Conservation (phyloP, 805 yeast species). For the Lipomyces starkeyi region DNA sequence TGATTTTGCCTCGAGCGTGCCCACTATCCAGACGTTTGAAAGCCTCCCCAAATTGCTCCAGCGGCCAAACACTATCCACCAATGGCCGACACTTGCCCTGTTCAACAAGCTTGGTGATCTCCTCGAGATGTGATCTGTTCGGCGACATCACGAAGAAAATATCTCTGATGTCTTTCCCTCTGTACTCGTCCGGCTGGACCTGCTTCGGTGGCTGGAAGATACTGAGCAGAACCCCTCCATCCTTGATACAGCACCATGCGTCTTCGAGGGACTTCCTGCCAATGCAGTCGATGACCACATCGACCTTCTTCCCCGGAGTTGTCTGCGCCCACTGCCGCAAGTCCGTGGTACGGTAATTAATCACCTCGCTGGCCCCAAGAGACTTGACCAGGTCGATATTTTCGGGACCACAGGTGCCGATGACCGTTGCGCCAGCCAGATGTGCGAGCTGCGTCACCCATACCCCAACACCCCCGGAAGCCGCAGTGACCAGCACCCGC, state of each 20-base stretch:
- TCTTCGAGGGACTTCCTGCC: neutral
- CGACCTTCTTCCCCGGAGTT: neutral
- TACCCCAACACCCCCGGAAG: constrained; percentile 12
- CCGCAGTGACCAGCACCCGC: constrained; percentile 6
- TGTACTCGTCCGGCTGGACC: neutral
- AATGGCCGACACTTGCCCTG: neutral
- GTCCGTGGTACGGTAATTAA: neutral
- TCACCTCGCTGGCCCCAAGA: constrained; percentile 4
- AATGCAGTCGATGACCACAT: neutral
- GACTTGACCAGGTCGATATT: neutral
- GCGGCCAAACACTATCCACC: constrained; percentile 4
- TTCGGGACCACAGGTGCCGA: neutral
- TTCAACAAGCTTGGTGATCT: neutral
- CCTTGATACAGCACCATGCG: neutral
- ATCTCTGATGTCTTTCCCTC: neutral
- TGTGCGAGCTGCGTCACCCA: constrained; percentile 1
- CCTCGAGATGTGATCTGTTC: neutral
- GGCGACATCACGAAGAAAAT: constrained; percentile 3
- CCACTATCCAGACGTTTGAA: neutral
- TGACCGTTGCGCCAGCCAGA: neutral
- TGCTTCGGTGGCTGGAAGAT: neutral
- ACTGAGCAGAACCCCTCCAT: constrained; percentile 3
- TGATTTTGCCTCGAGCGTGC: constrained; percentile 1
- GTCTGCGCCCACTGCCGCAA: neutral
- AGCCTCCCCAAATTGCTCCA: neutral